Evolutionary conservation across 495 filamentous ascomycete species (phyloP).

Genomic region (Rusavskia elegans): DNA sequence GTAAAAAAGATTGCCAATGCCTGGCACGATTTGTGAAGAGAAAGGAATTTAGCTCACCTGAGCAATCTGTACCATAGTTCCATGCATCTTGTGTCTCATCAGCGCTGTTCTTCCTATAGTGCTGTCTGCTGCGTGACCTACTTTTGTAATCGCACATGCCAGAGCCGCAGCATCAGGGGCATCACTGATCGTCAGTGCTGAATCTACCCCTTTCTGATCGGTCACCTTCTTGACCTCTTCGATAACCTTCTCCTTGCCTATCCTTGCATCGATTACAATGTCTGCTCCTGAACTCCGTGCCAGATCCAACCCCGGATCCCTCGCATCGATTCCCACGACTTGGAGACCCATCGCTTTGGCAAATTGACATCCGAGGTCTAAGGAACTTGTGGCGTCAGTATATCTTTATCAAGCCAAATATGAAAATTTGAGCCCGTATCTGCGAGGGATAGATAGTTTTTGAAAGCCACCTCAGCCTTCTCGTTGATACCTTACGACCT

Average conservation of each 20-base stretch:
- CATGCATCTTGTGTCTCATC: slow-evolving; percentile 24
- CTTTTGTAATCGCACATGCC: slow-evolving; percentile 31
- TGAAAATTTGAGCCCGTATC: too few species aligned
- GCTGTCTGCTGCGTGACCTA: too few species aligned
- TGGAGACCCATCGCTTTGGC: slow-evolving; percentile 33
- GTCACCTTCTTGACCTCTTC: slow-evolving; percentile 29
- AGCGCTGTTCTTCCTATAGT: too few species aligned
- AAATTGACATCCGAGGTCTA: slow-evolving; percentile 34
- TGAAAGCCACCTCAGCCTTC: too few species aligned
- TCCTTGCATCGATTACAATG: slow-evolving; percentile 33
- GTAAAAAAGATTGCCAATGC: too few species aligned
- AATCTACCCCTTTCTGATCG: slow-evolving; percentile 28
- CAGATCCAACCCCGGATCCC: slow-evolving; percentile 34
- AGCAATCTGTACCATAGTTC: slow-evolving; percentile 36
- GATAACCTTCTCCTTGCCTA: slow-evolving; percentile 26
- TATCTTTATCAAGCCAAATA: too few species aligned
- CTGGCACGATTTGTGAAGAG: not conserved
- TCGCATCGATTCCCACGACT: slow-evolving; percentile 38
- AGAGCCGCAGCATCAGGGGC: slow-evolving; percentile 25
- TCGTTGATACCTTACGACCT: too few species aligned
- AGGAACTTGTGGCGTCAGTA: too few species aligned
- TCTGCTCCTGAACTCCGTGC: slow-evolving; percentile 29
- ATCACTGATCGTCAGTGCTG: slow-evolving; percentile 30
- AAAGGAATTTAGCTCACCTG: slow-evolving; percentile 18
- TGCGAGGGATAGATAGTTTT: too few species aligned